A percentile compares a stretch with the other conserved stretches of the same genome.
Conservation (phyloP, 257 asterid genomes). For the Solanum corneliomulleri region DNA sequence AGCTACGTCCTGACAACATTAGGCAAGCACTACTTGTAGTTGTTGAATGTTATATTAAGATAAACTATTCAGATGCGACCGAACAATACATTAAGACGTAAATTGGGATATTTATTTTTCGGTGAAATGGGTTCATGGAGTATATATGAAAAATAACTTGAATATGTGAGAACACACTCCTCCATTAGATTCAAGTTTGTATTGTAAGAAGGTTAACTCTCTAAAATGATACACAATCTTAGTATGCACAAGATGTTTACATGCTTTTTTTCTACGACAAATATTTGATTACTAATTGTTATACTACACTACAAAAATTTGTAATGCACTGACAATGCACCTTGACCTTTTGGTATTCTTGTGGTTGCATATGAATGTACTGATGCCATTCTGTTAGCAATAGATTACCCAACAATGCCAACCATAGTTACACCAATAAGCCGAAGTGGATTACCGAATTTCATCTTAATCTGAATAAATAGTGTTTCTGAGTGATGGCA, state of each 20-base stretch:
- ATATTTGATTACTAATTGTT: no score
- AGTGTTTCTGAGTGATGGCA: not conserved
- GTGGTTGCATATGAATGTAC: not conserved
- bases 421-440: not conserved
- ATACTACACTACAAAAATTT: not conserved
- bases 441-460: not conserved
- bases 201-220: not conserved
- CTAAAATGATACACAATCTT: not conserved
- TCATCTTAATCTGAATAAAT: no score
- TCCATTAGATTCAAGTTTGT: not conserved
- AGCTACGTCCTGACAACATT: constrained; percentile 91
- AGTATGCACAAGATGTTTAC: not conserved
- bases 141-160: not conserved
- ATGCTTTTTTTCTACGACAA: not conserved
- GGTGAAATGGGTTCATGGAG: not conserved
- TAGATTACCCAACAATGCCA: not conserved
- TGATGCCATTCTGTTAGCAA: not conserved
- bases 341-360: not conserved
- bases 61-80: constrained; percentile 92
- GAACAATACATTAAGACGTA: constrained; percentile 80
- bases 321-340: no score
- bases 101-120: constrained; percentile 33
- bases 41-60: constrained; percentile 63
- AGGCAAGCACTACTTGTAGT: constrained; percentile 58
- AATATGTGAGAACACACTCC: not conserved